Conservation (phyloP, 139 green algal species). For the Chlorella sorokiniana region DNA sequence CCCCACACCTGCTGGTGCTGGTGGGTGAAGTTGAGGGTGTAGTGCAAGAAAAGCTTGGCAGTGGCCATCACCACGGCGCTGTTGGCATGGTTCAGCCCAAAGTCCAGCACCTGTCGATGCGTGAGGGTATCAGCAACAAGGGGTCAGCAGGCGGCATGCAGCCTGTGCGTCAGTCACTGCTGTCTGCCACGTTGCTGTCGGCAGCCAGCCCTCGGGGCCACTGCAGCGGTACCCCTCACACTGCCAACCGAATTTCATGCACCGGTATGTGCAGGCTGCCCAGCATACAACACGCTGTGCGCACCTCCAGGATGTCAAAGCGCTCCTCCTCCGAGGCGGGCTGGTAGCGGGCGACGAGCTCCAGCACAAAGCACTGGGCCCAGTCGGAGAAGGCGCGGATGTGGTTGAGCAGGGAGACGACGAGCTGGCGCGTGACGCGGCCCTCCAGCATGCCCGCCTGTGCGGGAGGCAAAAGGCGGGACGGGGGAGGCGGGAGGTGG, state of each 20-base stretch:
- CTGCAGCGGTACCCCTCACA: no score
- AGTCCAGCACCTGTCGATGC: conserved; percentile 75
- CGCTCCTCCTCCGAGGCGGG: conserved; percentile 80
- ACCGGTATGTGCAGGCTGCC: neutral
- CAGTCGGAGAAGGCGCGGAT: conserved; percentile 93
- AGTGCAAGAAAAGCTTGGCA: conserved; percentile 91
- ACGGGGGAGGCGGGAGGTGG: neutral
- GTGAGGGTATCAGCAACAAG: no score
- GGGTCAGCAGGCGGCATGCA: neutral
- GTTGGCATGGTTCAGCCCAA: conserved; percentile 88
- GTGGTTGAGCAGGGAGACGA: conserved; percentile 93
- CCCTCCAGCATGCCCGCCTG: conserved; percentile 38
- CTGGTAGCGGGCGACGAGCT: conserved; percentile 72
- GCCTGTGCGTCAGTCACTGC: neutral
- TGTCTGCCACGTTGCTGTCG: no score
- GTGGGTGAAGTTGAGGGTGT: conserved; percentile 85
- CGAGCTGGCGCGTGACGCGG: conserved; percentile 49
- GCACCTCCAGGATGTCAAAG: conserved; percentile 93
- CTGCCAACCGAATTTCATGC: no score
- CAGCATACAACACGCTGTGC: neutral
- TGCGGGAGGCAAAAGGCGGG: neutral
- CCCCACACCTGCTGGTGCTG: conserved; percentile 82
- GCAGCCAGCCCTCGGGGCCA: no score
- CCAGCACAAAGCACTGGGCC: conserved; percentile 92
- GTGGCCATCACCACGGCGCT: conserved; percentile 90